A percentile compares a stretch with the other conserved stretches of the same genome.
Evolutionary conservation across 257 asterid genomes (phyloP).

Genomic region (Leonotis leonurus): DNA sequence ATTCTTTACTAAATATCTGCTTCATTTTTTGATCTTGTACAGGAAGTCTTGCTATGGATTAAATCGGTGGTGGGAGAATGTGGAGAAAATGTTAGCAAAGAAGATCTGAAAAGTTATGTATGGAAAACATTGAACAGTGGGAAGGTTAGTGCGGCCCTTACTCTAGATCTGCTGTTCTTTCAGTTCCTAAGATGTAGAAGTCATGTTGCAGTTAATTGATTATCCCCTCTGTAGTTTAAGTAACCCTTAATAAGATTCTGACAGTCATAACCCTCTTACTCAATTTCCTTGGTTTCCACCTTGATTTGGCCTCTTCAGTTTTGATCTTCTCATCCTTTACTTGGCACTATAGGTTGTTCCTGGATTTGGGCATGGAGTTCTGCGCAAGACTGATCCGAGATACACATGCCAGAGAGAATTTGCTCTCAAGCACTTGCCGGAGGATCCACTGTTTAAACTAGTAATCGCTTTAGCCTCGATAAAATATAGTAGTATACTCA

Average conservation of each 20-base stretch:
- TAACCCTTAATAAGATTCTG: background rate
- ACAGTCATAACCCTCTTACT: background rate
- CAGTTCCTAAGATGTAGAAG: background rate
- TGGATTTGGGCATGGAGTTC: slow-evolving; percentile 90
- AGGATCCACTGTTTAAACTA: slow-evolving; percentile 84
- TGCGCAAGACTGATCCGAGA: slow-evolving; percentile 92
- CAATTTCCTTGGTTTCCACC: background rate
- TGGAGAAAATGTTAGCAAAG: slow-evolving; percentile 88
- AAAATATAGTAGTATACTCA: background rate
- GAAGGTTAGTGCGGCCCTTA: slow-evolving; percentile 13
- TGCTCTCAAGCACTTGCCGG: slow-evolving; percentile 84
- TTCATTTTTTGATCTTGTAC: slow-evolving; percentile 20
- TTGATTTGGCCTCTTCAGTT: slow-evolving; percentile 6
- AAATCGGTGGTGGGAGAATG: slow-evolving; percentile 90
- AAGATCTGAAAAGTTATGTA: slow-evolving; percentile 68
- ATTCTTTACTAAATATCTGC: background rate
- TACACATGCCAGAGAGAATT: slow-evolving; percentile 89
- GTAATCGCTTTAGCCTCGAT: slow-evolving; percentile 28
- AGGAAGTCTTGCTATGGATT: slow-evolving; percentile 97
- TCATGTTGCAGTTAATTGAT: background rate
- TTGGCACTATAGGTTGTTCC: slow-evolving; percentile 67
- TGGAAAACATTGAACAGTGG: slow-evolving; percentile 96
- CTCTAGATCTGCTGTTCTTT: background rate
- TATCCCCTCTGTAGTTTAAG: background rate
- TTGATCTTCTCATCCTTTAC: background rate